Evolutionary conservation across 2,329 filamentous ascomycete genomes (phyloP).

Genomic region (Cucurbitaria berberidis): DNA sequence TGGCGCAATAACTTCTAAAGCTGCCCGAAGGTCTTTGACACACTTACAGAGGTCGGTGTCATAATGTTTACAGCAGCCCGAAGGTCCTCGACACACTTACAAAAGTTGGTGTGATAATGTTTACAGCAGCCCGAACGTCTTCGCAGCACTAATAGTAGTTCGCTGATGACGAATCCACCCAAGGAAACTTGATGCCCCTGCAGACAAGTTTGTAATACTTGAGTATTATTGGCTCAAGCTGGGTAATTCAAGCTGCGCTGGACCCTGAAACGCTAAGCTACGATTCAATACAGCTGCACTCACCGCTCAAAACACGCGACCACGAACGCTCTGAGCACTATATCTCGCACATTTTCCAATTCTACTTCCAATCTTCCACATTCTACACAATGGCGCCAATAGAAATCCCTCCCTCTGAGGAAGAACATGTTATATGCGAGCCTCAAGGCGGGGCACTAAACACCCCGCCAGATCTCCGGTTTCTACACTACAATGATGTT

Average conservation of each 20-base stretch:
- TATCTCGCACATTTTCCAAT: conserved; percentile 1
- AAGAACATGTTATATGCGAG: conserved; percentile 50
- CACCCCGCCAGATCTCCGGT: conserved; percentile 71
- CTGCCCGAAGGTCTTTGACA: too few species aligned
- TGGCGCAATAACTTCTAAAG: too few species aligned
- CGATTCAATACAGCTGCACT: conserved; percentile 14
- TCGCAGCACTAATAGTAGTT: too few species aligned
- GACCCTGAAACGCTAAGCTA: conserved; percentile 36
- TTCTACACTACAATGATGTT: conserved; percentile 92
- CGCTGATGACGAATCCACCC: too few species aligned
- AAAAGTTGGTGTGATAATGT: too few species aligned
- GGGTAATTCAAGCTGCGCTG: conserved; percentile 21
- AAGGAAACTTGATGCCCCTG: too few species aligned
- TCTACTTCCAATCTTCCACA: background rate
- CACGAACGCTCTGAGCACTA: conserved; percentile 11
- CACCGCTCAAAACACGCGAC: conserved; percentile 34
- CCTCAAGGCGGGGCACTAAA: conserved; percentile 50
- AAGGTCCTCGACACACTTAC: too few species aligned
- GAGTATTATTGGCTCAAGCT: conserved; percentile 29
- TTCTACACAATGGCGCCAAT: conserved; percentile 31
- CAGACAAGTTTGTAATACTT: conserved; percentile 23
- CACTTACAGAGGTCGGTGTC: too few species aligned
- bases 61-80: too few species aligned
- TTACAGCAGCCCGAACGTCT: too few species aligned
- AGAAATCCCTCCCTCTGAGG: conserved; percentile 31